Evolutionary conservation across 805 yeast genomes (phyloP).

Genomic region (Saturnispora ahearnii): DNA sequence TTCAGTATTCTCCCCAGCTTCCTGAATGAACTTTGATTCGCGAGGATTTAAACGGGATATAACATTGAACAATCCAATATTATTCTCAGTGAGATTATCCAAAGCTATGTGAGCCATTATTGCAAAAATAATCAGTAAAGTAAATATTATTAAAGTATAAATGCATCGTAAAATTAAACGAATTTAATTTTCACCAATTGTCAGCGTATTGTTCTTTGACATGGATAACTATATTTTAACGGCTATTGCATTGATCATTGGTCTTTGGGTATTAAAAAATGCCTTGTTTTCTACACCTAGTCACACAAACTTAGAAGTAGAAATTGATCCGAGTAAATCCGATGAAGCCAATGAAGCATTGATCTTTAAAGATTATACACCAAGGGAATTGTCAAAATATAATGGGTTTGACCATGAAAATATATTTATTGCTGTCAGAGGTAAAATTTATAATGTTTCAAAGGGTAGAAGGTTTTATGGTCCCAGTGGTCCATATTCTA

Average conservation of each 20-base stretch:
- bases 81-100: slow-evolving; percentile 53
- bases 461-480: slow-evolving; percentile 82
- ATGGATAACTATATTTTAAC: slow-evolving; percentile 24
- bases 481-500: slow-evolving; percentile 90
- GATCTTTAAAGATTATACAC: slow-evolving; percentile 50
- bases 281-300: slow-evolving; percentile 17
- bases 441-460: slow-evolving; percentile 78
- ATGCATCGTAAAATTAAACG: not conserved
- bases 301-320: slow-evolving; percentile 16
- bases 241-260: slow-evolving; percentile 18
- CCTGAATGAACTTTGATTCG: slow-evolving; percentile 43
- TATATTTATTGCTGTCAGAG: slow-evolving; percentile 80
- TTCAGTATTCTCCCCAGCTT: slow-evolving; percentile 38
- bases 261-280: slow-evolving; percentile 18
- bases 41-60: slow-evolving; percentile 52
- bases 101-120: slow-evolving; percentile 30
- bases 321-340: slow-evolving; percentile 20
- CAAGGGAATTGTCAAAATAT: slow-evolving; percentile 58
- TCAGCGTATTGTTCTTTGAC: not conserved
- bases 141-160: not conserved
- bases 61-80: slow-evolving; percentile 47
- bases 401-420: slow-evolving; percentile 75
- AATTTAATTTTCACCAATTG: not conserved
- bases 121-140: too few species aligned
- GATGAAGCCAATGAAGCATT: slow-evolving; percentile 18